Evolutionary conservation across 768 basidiomycete species (phyloP).

Genomic region (Lentinula sp.): DNA sequence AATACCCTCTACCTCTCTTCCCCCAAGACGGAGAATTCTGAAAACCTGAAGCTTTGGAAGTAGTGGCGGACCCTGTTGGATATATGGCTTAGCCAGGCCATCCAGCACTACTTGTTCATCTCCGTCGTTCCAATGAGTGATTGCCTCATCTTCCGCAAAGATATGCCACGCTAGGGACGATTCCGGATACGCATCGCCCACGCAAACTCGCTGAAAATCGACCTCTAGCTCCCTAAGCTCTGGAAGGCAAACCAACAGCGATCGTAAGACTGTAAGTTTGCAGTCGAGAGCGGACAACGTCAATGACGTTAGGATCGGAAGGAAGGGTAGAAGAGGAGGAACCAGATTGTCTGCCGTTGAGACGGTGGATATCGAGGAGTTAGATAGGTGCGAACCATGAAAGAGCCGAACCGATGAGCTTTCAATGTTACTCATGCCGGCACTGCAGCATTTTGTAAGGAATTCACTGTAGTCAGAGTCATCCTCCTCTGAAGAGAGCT

Average conservation of each 20-base stretch:
- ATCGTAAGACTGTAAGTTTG: not conserved
- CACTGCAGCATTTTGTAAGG: not conserved
- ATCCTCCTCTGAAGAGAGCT: constrained; percentile 3
- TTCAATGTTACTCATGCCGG: constrained; percentile 1
- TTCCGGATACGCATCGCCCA: not conserved
- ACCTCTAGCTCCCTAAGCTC: constrained; percentile 2
- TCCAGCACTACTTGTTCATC: not conserved
- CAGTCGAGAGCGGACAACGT: constrained; percentile 4
- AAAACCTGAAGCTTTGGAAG: constrained; percentile 2
- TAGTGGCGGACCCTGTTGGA: not conserved
- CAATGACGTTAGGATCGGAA: not conserved
- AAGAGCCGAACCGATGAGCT: constrained; percentile 2
- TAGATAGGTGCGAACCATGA: not conserved
- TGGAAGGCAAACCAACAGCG: not conserved
- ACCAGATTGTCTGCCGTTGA: not conserved
- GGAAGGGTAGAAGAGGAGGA: constrained; percentile 1
- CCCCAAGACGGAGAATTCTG: constrained; percentile 1
- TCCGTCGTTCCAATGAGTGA: not conserved
- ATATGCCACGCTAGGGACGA: not conserved
- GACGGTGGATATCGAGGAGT: not conserved
- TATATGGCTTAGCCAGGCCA: not conserved
- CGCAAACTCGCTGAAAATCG: not conserved
- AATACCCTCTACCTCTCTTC: not conserved
- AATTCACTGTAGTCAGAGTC: constrained; percentile 5
- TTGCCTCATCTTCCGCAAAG: not conserved